phyloP scores from a whole-genome alignment of 768 basidiomycete genomes.

The Lentinula guzmanii region DNA sequence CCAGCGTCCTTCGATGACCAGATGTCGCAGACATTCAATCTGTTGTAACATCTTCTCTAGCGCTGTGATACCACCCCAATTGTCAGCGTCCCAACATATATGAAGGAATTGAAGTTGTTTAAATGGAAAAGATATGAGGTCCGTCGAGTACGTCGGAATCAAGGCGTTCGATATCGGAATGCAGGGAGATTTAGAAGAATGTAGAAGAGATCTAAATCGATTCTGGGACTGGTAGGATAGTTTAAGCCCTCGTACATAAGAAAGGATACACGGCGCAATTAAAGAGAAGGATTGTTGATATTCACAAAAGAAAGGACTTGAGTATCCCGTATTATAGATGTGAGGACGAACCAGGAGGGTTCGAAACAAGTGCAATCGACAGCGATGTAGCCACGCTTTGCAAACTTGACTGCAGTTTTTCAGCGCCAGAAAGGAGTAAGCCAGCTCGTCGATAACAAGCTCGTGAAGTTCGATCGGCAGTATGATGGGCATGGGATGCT shows the following conservation, averaged over 20 bases:
- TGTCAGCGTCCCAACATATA: background rate
- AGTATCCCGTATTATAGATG: background rate
- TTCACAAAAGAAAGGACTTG: background rate
- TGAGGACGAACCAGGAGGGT: background rate
- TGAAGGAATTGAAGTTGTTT: background rate
- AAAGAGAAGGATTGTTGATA: background rate
- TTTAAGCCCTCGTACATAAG: background rate
- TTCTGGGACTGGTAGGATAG: background rate
- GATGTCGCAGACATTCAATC: conserved; percentile 1
- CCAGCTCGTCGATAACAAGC: background rate
- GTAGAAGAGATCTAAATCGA: background rate
- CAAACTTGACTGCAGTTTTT: background rate
- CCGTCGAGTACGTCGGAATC: background rate
- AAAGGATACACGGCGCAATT: background rate
- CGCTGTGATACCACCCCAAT: background rate
- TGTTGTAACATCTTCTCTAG: background rate
- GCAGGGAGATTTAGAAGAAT: background rate
- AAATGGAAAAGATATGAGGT: background rate
- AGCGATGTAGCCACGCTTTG: background rate
- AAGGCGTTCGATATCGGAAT: background rate
- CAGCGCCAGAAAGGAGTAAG: background rate
- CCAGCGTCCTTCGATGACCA: conserved; percentile 2
- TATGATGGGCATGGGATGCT: background rate
- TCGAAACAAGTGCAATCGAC: background rate
- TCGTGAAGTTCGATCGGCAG: conserved; percentile 3